These are phyloP conservation scores for Solanum pinnatisectum DNA, from an alignment of 257 asterid genomes.

Conservation along the genomic window DNA sequence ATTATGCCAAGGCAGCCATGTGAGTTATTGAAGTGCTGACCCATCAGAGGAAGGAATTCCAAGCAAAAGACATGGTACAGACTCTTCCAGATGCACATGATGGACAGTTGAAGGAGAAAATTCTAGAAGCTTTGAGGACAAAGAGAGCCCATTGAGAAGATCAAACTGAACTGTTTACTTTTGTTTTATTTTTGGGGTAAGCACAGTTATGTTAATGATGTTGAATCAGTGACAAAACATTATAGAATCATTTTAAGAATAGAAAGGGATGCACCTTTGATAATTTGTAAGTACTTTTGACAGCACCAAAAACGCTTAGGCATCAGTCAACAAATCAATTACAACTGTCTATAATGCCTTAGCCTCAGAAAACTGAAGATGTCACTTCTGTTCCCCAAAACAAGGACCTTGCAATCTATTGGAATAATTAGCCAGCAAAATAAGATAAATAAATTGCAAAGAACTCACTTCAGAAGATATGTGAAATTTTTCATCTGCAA, in stretches of 20 bases:
- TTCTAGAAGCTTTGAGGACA: background rate
- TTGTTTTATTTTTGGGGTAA: background rate
- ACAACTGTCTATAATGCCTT: background rate
- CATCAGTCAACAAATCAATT: background rate
- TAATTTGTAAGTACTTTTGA: background rate
- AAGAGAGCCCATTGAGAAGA: background rate
- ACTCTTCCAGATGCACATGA: background rate
- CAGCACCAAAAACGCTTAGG: background rate
- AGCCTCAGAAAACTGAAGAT: background rate
- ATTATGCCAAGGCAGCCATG: background rate
- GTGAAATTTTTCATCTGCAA: constrained; percentile 56
- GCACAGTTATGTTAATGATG: background rate
- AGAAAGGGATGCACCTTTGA: background rate
- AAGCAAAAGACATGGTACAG: background rate
- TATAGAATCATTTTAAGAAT: background rate
- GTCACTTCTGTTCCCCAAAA: background rate
- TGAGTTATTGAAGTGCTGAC: background rate
- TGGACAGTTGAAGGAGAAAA: background rate
- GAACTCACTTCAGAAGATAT: constrained; percentile 64
- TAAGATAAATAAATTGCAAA: background rate
- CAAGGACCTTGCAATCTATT: background rate
- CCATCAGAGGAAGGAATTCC: background rate
- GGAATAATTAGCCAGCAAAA: background rate
- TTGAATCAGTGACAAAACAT: background rate
- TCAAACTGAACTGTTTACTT: background rate